Conservation (phyloP, 345 rosid genomes). For the Diplotaxis tenuifolia region DNA sequence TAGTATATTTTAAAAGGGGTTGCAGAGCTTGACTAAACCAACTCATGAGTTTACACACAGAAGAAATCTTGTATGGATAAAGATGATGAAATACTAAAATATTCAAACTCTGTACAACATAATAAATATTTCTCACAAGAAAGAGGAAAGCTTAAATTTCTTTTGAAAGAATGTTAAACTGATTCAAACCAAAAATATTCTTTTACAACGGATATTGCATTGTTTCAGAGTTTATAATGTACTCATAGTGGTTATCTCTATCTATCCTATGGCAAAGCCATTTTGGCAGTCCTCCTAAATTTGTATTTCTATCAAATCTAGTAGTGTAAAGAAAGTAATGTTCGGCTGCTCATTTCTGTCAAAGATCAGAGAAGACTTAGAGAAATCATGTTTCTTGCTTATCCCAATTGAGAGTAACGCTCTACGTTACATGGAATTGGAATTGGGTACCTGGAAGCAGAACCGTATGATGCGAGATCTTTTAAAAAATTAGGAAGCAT, state of each 20-base stretch:
- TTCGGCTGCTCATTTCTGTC: slow-evolving; percentile 21
- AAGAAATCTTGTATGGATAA: neutral
- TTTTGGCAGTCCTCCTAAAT: neutral
- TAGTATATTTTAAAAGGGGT: neutral
- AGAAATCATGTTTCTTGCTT: slow-evolving; percentile 57
- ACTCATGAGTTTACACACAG: neutral
- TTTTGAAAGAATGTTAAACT: neutral
- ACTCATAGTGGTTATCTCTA: neutral
- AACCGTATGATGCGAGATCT: too few species aligned
- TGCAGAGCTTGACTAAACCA: neutral
- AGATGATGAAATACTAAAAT: neutral
- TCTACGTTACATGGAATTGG: slow-evolving; percentile 31
- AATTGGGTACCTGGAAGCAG: too few species aligned
- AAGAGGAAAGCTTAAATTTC: neutral
- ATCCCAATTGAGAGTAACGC: slow-evolving; percentile 49
- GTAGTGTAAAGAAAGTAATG: neutral
- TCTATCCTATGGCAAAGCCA: neutral
- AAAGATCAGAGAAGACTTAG: slow-evolving; percentile 46
- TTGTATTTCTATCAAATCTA: neutral
- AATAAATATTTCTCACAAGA: neutral
- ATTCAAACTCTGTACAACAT: neutral
- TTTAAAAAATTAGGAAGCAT: too few species aligned
- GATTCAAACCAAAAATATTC: neutral
- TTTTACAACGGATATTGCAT: neutral
- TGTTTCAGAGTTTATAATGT: neutral